Percentiles rank a stretch among this genome's conserved stretches.
Conservation (phyloP, 495 filamentous ascomycete species). For the Neurospora intermedia region DNA sequence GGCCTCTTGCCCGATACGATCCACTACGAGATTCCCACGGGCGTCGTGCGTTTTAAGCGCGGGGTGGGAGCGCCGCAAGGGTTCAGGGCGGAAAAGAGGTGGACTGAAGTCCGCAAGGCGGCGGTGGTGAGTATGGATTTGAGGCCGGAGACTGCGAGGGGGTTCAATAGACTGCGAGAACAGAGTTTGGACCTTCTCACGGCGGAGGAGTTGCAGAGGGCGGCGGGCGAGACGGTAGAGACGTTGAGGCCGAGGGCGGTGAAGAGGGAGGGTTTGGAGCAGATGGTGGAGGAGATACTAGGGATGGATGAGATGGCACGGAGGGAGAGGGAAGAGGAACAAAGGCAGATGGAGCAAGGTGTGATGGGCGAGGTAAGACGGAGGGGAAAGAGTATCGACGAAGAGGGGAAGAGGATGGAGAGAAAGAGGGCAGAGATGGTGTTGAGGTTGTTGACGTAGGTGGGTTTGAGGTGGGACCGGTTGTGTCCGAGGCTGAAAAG, state of each 20-base stretch:
- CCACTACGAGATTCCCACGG: conserved; percentile 21
- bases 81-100: not conserved
- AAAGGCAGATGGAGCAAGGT: not conserved
- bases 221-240: not conserved
- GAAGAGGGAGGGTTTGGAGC: not conserved
- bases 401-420: not conserved
- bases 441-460: not conserved
- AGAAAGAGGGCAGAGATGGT: not conserved
- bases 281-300: not conserved
- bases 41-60: conserved; percentile 8
- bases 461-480: not conserved
- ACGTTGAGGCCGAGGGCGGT: not conserved
- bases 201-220: not conserved
- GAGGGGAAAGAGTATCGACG: not conserved
- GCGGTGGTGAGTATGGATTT: not conserved
- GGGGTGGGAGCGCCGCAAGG: not conserved
- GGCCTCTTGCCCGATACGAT: conserved; percentile 33
- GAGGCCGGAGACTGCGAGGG: not conserved
- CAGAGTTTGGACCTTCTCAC: not conserved
- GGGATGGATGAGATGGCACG: not conserved
- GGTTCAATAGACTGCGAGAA: not conserved
- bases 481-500: not conserved
- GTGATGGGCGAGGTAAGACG: not conserved
- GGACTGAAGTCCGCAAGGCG: not conserved
- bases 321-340: not conserved